Evolutionary conservation across 768 basidiomycete genomes (phyloP), one percentile per base, ranked within the genome.

Genomic region (Naganishia vishniacii): DNA sequence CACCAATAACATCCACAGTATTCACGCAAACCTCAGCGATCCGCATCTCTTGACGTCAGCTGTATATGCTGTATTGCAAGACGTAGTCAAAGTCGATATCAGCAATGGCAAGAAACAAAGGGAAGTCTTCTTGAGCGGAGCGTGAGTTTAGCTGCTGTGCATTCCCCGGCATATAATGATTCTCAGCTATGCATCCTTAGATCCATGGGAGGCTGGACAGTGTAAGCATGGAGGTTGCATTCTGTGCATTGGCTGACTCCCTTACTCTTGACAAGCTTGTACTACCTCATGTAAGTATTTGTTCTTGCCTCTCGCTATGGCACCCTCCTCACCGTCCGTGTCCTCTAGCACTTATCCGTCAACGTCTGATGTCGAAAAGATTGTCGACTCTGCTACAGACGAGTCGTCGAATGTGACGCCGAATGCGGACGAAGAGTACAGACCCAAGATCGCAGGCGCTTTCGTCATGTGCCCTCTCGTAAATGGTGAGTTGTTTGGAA

Each of bases 391-490:
- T 29, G 64, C 45, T 6, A 59, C 42, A 13, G 40, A 34, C 26
- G 58, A 44, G 18, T 20, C 34, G 9, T 12, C 56, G 25, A 48
- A 47, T 8, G 25, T 23, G 4, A 25, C 48, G 15, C 41, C 41
- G 16, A 26, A 59, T 12, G 40, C 53, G 6, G 64, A 68, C 11
- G 69, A 72, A 45, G 71, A 72, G 26, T 66, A 64, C 25, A 51
- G 76, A n/a, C 65, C 71, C 31, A 70, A 72, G 23, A 69, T 79
- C 16, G 72, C 75, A 12, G 78, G 78, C 9, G 74, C 78, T 2
- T 78, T 71, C 53, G 71, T 75, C 3, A 60, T 78, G 12, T 75
- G 77, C 60, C 78, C 78, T 0, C 68, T 76, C 67, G 74, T 79
- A 3, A 71, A 73, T 49, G 73, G 78, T 78, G 37, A 41, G 72